Conservation (phyloP, 2,329 filamentous ascomycete genomes). For the Plectosphaerella sp. region DNA sequence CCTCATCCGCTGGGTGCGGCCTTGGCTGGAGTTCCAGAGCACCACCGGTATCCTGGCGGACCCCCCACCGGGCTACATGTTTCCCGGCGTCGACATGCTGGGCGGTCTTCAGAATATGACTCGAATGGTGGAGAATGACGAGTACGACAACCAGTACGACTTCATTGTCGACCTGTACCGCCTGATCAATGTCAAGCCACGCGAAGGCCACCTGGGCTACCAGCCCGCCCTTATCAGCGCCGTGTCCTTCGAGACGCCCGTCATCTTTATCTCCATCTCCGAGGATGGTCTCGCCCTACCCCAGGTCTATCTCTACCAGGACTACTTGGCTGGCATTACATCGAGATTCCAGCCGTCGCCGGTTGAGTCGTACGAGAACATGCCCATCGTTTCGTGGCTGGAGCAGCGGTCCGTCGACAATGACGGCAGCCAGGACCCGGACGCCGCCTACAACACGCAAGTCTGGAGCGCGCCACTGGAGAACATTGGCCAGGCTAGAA, state of each 20-base stretch:
- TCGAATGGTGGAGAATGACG: constrained; percentile 4
- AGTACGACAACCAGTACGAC: constrained; percentile 13
- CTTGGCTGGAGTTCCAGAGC: constrained; percentile 14
- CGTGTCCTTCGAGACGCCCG: constrained; percentile 6
- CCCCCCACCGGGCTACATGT: constrained; percentile 14
- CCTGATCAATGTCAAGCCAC: constrained; percentile 8
- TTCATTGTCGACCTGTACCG: constrained; percentile 13
- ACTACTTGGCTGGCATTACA: constrained; percentile 6
- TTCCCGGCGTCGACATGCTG: constrained; percentile 14
- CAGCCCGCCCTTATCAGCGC: constrained; percentile 4
- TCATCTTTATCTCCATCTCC: constrained; percentile 12
- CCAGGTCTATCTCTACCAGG: constrained; percentile 9
- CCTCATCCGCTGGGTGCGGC: constrained; percentile 11
- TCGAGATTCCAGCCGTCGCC: constrained; percentile 4
- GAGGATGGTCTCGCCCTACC: constrained; percentile 9
- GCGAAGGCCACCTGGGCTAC: constrained; percentile 12
- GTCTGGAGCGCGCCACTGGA: constrained; percentile 5
- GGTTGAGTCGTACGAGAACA: constrained; percentile 4
- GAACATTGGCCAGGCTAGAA: neutral
- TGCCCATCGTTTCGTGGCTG: constrained; percentile 5
- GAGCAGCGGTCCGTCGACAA: constrained; percentile 10
- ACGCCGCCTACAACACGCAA: constrained; percentile 12
- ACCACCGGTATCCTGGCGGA: constrained; percentile 12
- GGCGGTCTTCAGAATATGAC: constrained; percentile 14
- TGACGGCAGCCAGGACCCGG: constrained; percentile 11